These are phyloP conservation scores for Stevia rebaudiana DNA, from an alignment of 140 eudicot genomes.

Conservation along the genomic window DNA sequence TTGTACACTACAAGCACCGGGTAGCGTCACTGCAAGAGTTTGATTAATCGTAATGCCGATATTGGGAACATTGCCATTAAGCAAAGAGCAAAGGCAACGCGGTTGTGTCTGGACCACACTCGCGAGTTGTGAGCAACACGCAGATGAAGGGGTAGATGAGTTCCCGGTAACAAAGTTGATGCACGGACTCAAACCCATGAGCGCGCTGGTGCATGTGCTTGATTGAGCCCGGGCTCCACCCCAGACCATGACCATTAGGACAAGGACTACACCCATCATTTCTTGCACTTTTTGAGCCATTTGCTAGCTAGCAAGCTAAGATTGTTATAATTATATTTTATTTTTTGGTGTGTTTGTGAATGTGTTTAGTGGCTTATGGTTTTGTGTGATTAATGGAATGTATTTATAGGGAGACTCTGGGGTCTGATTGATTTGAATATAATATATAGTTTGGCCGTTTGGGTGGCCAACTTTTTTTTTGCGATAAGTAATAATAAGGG, in stretches of 20 bases:
- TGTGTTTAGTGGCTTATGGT: slow-evolving; percentile 19
- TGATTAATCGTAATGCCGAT: slow-evolving; percentile 63
- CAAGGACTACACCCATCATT: slow-evolving; percentile 22
- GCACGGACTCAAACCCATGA: slow-evolving; percentile 63
- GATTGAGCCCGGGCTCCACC: slow-evolving; percentile 52
- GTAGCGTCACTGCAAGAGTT: slow-evolving; percentile 60
- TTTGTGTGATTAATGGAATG: slow-evolving; percentile 5
- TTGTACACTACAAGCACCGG: slow-evolving; percentile 60
- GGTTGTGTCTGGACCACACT: slow-evolving; percentile 54
- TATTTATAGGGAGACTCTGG: slow-evolving; percentile 27
- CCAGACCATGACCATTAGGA: slow-evolving; percentile 35
- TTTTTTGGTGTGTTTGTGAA: slow-evolving; percentile 15
- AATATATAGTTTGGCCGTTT: slow-evolving; percentile 24
- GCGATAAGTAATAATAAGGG: neutral
- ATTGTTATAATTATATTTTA: neutral
- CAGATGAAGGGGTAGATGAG: slow-evolving; percentile 45
- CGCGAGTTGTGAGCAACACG: slow-evolving; percentile 66
- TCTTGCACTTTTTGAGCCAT: slow-evolving; percentile 35
- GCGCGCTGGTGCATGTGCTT: slow-evolving; percentile 47
- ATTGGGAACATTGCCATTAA: slow-evolving; percentile 42
- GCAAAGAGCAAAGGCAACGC: slow-evolving; percentile 59
- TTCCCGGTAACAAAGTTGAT: slow-evolving; percentile 46
- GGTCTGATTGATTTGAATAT: slow-evolving; percentile 11
- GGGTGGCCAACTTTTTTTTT: slow-evolving; percentile 32
- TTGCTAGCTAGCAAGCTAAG: slow-evolving; percentile 6